Evolutionary conservation across 495 filamentous ascomycete genomes (phyloP).

Genomic region (Penicillium verhagenii): DNA sequence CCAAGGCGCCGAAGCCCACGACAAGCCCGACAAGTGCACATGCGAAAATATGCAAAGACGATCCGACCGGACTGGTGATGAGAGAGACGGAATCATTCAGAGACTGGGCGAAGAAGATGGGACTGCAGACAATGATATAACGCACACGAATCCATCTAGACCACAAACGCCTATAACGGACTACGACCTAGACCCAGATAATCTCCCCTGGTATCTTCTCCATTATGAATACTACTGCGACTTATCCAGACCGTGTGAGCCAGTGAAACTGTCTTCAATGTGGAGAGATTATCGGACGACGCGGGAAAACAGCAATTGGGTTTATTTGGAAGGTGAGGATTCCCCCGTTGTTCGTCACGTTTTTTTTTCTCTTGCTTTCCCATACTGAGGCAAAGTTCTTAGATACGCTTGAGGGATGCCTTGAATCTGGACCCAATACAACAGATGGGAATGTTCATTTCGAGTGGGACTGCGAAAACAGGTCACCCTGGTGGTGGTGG

Average conservation of each 20-base stretch:
- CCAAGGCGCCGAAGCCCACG: neutral
- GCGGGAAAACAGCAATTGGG: neutral
- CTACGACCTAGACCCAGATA: neutral
- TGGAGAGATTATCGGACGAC: neutral
- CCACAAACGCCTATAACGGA: neutral
- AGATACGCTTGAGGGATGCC: too few relatives aligned
- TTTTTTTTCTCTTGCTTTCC: too few relatives aligned
- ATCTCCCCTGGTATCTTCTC: neutral
- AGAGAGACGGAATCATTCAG: too few relatives aligned
- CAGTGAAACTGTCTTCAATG: conserved; percentile 5
- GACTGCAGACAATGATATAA: neutral
- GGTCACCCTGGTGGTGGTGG: neutral
- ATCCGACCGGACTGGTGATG: too few relatives aligned
- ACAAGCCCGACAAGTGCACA: too few relatives aligned
- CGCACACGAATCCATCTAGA: neutral
- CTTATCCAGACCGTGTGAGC: conserved; percentile 12
- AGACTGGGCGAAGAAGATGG: too few relatives aligned
- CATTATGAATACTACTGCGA: conserved; percentile 10
- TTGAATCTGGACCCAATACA: too few relatives aligned
- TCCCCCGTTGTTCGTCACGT: neutral
- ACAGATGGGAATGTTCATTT: neutral
- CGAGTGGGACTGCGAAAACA: neutral
- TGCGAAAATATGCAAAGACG: too few relatives aligned
- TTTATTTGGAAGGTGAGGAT: neutral
- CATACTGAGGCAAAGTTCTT: too few relatives aligned